These are phyloP conservation scores for Phytophthora citrophthora DNA, from an alignment of 352 stramenopile species.

Conservation along the genomic window DNA sequence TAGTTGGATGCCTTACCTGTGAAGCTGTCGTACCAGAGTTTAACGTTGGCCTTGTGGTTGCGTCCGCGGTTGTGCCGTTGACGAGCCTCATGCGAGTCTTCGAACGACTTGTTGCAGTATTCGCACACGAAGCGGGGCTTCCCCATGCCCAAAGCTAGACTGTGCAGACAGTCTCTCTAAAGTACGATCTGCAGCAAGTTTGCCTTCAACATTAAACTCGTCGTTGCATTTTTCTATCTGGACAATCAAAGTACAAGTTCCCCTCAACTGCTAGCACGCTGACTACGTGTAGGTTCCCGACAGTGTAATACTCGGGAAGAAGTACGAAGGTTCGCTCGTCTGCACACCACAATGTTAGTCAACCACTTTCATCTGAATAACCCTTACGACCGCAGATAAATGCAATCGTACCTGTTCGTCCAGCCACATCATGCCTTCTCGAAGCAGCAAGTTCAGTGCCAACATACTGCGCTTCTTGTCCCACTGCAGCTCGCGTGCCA, in stretches of 20 bases:
- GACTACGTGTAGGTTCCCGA: slow-evolving; percentile 75
- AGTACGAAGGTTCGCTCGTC: slow-evolving; percentile 77
- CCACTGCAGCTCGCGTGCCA: slow-evolving; percentile 88
- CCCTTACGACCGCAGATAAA: not conserved
- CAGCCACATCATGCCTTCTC: slow-evolving; percentile 97
- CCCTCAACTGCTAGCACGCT: not conserved
- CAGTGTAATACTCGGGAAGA: slow-evolving; percentile 88
- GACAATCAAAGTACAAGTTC: slow-evolving; percentile 2
- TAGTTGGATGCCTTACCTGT: slow-evolving; percentile 40
- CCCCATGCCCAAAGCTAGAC: slow-evolving; percentile 41
- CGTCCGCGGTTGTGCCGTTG: slow-evolving; percentile 69
- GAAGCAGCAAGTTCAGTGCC: slow-evolving; percentile 91
- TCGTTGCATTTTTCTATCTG: slow-evolving; percentile 3
- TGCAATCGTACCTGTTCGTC: slow-evolving; percentile 86
- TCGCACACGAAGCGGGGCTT: slow-evolving; percentile 66
- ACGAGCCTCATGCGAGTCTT: slow-evolving; percentile 77
- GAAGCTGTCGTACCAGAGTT: slow-evolving; percentile 87
- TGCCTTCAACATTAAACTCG: slow-evolving; percentile 11
- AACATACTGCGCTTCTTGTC: slow-evolving; percentile 92
- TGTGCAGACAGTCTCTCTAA: slow-evolving; percentile 12
- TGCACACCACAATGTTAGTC: slow-evolving; percentile 12
- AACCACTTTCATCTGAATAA: not conserved
- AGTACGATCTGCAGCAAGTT: slow-evolving; percentile 40
- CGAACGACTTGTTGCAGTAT: slow-evolving; percentile 86
- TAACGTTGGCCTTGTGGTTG: slow-evolving; percentile 84